Percentiles rank a stretch among this genome's conserved stretches.
These are phyloP conservation scores for Farysia itapuensis DNA, from an alignment of 1,284 basidiomycete genomes.

Conservation along the genomic window DNA sequence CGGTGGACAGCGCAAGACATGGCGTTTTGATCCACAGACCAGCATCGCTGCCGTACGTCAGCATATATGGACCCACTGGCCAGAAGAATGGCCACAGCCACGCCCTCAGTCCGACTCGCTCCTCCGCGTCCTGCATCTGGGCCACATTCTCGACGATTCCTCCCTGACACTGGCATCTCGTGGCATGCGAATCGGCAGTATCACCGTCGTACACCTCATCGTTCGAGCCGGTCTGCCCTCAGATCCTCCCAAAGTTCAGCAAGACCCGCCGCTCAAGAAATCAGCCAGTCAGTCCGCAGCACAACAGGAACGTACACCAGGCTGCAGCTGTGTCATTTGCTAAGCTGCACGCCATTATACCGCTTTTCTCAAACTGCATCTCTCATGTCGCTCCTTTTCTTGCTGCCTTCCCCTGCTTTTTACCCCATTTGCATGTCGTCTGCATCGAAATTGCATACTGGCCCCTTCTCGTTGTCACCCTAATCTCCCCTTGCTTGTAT, in stretches of 20 bases:
- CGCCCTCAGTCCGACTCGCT: constrained; percentile 18
- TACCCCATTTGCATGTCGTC: too few species aligned
- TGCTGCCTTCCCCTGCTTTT: too few species aligned
- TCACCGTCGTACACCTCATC: constrained; percentile 28
- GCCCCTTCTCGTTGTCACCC: too few species aligned
- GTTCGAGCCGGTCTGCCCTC: constrained; percentile 12
- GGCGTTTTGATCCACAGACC: constrained; percentile 15
- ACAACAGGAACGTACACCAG: constrained; percentile 6
- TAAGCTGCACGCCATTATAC: too few species aligned
- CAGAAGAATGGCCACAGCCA: constrained; percentile 23
- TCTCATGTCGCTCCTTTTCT: too few species aligned
- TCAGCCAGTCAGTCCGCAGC: constrained; percentile 4
- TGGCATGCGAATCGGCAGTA: constrained; percentile 17
- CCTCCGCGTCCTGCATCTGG: constrained; percentile 22
- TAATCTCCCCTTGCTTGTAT: too few species aligned
- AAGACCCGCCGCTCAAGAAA: constrained; percentile 2
- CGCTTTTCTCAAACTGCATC: too few species aligned
- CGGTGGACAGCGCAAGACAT: constrained; percentile 16
- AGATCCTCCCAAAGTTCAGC: constrained; percentile 19
- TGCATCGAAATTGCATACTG: too few species aligned
- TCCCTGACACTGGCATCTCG: constrained; percentile 15
- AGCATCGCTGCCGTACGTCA: constrained; percentile 10
- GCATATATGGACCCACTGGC: constrained; percentile 24
- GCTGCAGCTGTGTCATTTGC: constrained; percentile 34
- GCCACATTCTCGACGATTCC: constrained; percentile 27